These are phyloP conservation scores for Nothophoma quercina DNA, from an alignment of 2,329 filamentous ascomycete genomes.

Conservation along the genomic window DNA sequence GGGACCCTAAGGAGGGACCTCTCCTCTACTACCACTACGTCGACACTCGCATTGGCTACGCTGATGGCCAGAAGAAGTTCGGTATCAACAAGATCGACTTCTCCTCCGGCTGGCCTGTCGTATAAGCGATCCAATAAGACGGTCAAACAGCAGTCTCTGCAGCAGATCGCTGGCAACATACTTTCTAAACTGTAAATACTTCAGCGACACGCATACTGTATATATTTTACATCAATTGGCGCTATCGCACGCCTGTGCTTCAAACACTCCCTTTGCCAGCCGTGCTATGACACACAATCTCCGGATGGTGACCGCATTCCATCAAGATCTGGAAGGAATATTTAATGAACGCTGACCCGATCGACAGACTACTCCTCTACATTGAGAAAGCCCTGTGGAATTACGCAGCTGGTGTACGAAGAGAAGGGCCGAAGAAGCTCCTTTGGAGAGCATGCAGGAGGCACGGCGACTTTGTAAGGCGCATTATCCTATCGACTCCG, in stretches of 20 bases:
- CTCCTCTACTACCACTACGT: constrained; percentile 71
- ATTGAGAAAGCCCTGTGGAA: not conserved
- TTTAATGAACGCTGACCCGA: not conserved
- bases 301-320: not conserved
- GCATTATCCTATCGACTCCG: not conserved
- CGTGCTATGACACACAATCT: not conserved
- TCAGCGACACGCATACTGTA: not conserved
- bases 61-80: constrained; percentile 60
- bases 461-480: not conserved
- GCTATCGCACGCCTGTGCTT: not conserved
- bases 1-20: constrained; percentile 58
- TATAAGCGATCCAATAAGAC: constrained; percentile 25
- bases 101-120: constrained; percentile 59
- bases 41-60: constrained; percentile 62
- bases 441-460: not conserved
- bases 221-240: not conserved
- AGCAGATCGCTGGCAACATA: not conserved
- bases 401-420: not conserved
- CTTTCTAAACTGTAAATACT: constrained; percentile 8
- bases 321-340: not conserved
- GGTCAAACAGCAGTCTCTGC: not conserved
- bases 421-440: not conserved
- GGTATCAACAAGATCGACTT: constrained; percentile 62
- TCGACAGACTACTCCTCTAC: not conserved
- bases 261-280: not conserved